Evolutionary conservation across 1,284 basidiomycete species (phyloP), one percentile per base, ranked within the genome.

Genomic region (Termitomyces sp.): DNA sequence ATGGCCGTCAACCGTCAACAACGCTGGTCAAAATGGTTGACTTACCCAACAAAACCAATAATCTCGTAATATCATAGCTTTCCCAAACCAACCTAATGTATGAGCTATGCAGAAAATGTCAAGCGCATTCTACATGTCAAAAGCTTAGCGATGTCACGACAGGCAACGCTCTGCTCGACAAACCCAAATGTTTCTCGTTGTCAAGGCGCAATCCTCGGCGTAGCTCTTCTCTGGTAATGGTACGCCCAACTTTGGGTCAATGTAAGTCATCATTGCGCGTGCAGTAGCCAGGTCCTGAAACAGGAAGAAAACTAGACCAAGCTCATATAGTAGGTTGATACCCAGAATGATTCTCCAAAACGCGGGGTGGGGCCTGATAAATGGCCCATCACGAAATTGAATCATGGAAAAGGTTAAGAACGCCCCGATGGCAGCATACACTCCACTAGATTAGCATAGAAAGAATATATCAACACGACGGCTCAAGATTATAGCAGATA

Each of bases 1-100:
- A 31, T 52, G 19, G 3, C 19, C n/a, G 41, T 40, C 6, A 34
- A 52, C 42, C 31, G 42, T 57, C 40, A 44, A 61, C 49, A 49
- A 24, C 24, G 5, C 5, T 24, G 24, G 2, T 52, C 46, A 45
- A 15, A 2, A 53, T 38, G 41, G 48, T 58, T 66, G 28, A 61
- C 72, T 54, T 64, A 90, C 89, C 89, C 88, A 91, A 64, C 90
- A 92, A 64, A 92, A 92, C 90, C 90, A 92, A 65, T 92, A 92
- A 65, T 92, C 90, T 30, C 90, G 81, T 62, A 92, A 69, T 61
- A 92, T 85, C 75, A 92, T 79, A 2, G 90, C 90, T 67, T 92
- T 92, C 42, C 89, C 89, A 67, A 91, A 92, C 90, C 90, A 92
- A 3, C 90, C 90, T 34, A 92, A 66, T 21, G 88, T 74, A 67